phyloP scores from a whole-genome alignment of 2,329 filamentous ascomycete genomes.

The Diplodia corticola region DNA sequence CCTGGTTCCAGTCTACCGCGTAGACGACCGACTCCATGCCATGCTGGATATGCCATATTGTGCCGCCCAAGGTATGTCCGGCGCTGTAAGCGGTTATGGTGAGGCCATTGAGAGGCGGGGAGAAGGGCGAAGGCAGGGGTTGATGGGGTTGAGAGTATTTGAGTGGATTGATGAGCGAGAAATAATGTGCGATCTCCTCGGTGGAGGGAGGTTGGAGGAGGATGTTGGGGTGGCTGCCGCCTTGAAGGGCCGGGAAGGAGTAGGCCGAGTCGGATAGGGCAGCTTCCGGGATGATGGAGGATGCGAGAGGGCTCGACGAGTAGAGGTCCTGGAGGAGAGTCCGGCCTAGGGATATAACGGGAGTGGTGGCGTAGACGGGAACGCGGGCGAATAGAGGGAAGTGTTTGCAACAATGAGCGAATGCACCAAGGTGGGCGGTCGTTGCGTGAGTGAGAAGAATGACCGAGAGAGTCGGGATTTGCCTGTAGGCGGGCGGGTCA shows the following conservation, averaged over 20 bases:
- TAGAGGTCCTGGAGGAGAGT: slow-evolving; percentile 92
- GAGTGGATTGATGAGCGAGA: slow-evolving; percentile 83
- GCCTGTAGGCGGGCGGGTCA: slow-evolving; percentile 53
- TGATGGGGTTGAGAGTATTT: slow-evolving; percentile 98
- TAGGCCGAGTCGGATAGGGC: slow-evolving; percentile 68
- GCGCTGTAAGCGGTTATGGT: slow-evolving; percentile 97
- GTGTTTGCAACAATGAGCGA: slow-evolving; percentile 95
- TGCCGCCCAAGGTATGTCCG: slow-evolving; percentile 91
- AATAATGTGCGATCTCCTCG: slow-evolving; percentile 91
- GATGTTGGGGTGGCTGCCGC: slow-evolving; percentile 48
- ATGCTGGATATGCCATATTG: slow-evolving; percentile 98
- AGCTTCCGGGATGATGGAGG: slow-evolving; percentile 74
- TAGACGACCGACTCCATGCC: slow-evolving; percentile 96
- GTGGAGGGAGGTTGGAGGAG: slow-evolving; percentile 70
- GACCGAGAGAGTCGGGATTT: slow-evolving; percentile 87
- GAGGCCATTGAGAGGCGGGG: slow-evolving; percentile 83
- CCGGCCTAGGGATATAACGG: slow-evolving; percentile 88
- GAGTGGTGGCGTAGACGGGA: slow-evolving; percentile 89
- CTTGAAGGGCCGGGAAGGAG: slow-evolving; percentile 55
- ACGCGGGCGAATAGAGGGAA: slow-evolving; percentile 89
- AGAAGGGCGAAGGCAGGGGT: slow-evolving; percentile 81
- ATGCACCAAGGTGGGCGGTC: slow-evolving; percentile 85
- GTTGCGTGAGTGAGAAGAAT: slow-evolving; percentile 95
- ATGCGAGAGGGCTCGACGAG: slow-evolving; percentile 81
- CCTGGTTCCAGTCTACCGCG: slow-evolving; percentile 97